These are phyloP conservation scores for Chenopodium quinoa DNA, from an alignment of 148 eudicot species.

Conservation along the genomic window DNA sequence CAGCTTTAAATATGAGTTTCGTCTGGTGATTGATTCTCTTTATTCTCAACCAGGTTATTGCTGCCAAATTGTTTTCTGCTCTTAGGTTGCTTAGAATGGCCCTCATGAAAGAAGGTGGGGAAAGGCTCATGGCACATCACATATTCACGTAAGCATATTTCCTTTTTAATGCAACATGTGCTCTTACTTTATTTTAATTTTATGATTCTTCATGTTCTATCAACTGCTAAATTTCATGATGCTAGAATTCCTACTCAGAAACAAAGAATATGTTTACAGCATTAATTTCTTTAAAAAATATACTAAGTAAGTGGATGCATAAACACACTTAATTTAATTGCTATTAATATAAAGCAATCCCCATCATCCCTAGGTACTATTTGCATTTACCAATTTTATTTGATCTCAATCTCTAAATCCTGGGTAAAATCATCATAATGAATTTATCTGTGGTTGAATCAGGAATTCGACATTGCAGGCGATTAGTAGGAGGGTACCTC, in stretches of 20 bases:
- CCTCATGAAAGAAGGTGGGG: slow-evolving; percentile 61
- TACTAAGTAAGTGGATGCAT: not conserved
- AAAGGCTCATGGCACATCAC: slow-evolving; percentile 62
- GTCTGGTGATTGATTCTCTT: not conserved
- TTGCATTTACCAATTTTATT: not conserved
- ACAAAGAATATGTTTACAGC: not conserved
- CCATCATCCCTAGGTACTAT: not conserved
- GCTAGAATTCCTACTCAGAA: not conserved
- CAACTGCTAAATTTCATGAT: slow-evolving; percentile 1
- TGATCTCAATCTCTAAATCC: not conserved
- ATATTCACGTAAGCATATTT: slow-evolving; percentile 56
- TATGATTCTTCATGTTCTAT: not conserved
- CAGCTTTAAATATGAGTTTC: not conserved
- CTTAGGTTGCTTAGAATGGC: slow-evolving; percentile 50
- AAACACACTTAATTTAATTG: not conserved
- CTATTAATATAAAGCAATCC: not conserved
- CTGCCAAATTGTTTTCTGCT: slow-evolving; percentile 60
- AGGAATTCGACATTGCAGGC: slow-evolving; percentile 52
- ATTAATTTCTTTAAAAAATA: not conserved
- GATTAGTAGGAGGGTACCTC: slow-evolving; percentile 59
- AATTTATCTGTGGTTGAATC: slow-evolving; percentile 21
- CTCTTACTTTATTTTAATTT: not conserved
- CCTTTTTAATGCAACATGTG: slow-evolving; percentile 9
- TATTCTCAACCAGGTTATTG: slow-evolving; percentile 47
- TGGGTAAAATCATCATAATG: not conserved